These are phyloP conservation scores for Aegle marmelos DNA, from an alignment of 345 rosid species.

Conservation along the genomic window DNA sequence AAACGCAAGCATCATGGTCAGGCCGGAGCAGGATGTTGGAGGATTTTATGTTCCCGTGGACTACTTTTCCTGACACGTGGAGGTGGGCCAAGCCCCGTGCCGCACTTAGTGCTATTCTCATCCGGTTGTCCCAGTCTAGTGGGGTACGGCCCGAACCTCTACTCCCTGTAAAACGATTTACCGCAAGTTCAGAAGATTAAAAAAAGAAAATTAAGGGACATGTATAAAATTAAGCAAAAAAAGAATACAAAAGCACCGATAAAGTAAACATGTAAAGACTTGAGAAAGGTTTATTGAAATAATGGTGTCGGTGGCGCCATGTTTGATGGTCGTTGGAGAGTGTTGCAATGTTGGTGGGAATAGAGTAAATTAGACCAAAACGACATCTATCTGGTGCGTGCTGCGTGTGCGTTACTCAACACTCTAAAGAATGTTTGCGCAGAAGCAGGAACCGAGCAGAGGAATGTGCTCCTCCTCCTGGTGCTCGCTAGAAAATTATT, in stretches of 20 bases:
- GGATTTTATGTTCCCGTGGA: constrained; percentile 91
- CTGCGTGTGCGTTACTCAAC: constrained; percentile 17
- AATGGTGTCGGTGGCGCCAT: constrained; percentile 34
- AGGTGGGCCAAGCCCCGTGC: constrained; percentile 81
- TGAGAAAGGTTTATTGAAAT: neutral
- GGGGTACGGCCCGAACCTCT: constrained; percentile 93
- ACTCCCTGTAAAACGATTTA: constrained; percentile 48
- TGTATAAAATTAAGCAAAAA: neutral
- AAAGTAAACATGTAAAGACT: neutral
- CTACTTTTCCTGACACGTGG: constrained; percentile 59
- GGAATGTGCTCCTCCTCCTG: neutral
- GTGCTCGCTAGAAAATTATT: constrained; percentile 5
- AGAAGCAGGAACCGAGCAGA: neutral
- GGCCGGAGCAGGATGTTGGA: constrained; percentile 80
- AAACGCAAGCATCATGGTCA: constrained; percentile 59
- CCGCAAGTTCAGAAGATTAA: constrained; percentile 5
- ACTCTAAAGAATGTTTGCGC: constrained; percentile 39
- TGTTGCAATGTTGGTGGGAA: constrained; percentile 15
- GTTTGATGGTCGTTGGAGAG: constrained; percentile 5
- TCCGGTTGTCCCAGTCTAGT: constrained; percentile 86
- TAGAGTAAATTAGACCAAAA: neutral
- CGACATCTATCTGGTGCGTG: neutral
- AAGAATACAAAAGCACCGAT: neutral
- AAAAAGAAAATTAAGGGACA: neutral
- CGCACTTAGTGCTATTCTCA: constrained; percentile 66